Base-by-base conservation (phyloP, 169 alveolate species). In the Plasmodium gonderi region DNA sequence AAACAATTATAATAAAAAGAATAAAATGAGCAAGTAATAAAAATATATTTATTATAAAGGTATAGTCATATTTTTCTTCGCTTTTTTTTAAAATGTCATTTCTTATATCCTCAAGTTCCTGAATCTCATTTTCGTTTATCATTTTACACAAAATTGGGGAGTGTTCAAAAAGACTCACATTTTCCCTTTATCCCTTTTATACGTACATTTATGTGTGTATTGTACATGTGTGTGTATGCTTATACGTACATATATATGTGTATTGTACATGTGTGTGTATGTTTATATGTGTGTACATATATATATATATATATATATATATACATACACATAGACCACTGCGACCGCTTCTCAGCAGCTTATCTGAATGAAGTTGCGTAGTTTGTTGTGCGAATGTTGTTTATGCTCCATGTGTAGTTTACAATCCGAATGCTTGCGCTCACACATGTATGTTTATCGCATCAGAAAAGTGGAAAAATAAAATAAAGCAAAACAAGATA, bases 21-120 rank as follows among this genome's bases (percentile, higher is more conserved):
- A 85, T 33, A 38, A 85, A 74, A 85, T 85, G 92, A 20, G 29
- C 31, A 38, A 45, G 11, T 36, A 85, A 36, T 54, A 85, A 75
- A 51, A 75, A 1, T 20, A 78, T 36, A 38, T 85, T 49, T 38
- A 51, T 51, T 14, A 85, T 17, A 60, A 44, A 60, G 12, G 79
- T 23, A 78, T 38, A 85, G 47, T 85, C 69, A 20, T 74, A 78
- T 38, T 23, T 54, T 60, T 54, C 44, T 33, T 29, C 65, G n/a
- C 44, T 64, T 26, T 75, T 76, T 17, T 65, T 75, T 64, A 49
- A 23, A 54, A 54, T 85, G 45, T 60, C 9, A 31, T 85, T 85
- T 75, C 51, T 36, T 8, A 49, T 74, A 67, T 54, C 49, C 49
- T 85, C 92, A 26, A 75, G 44, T 14, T 85, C 54, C 23, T 54